Evolutionary conservation across 441 rosid genomes (phyloP).

Genomic region (Syzygium malaccense): DNA sequence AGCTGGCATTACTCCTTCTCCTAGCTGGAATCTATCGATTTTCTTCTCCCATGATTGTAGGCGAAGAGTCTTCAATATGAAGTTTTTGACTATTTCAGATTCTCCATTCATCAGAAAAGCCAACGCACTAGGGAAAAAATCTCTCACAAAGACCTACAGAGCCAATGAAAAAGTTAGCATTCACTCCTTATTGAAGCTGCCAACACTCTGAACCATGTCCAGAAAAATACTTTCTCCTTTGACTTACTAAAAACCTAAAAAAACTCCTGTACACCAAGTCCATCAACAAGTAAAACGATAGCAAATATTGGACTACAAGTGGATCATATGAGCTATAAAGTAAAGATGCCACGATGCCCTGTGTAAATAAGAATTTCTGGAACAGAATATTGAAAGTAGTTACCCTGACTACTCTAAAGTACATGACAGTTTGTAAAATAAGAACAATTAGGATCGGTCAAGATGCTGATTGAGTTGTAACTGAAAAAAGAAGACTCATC

Average conservation of each 20-base stretch:
- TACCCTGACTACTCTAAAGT: not conserved
- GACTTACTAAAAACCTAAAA: not conserved
- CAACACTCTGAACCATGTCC: not conserved
- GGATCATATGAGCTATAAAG: not conserved
- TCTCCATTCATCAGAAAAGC: conserved; percentile 15
- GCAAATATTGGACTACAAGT: not conserved
- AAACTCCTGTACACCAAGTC: not conserved
- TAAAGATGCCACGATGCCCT: not conserved
- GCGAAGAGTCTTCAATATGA: conserved; percentile 13
- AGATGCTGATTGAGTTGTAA: not conserved
- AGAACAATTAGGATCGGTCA: not conserved
- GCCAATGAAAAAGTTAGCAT: not conserved
- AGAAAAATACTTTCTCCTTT: not conserved
- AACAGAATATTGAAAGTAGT: not conserved
- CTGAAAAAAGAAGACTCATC: not conserved
- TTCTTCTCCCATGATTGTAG: conserved; percentile 17
- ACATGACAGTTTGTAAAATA: not conserved
- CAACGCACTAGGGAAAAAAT: conserved; percentile 6
- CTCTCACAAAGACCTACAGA: conserved; percentile 10
- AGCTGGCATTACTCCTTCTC: conserved; percentile 16
- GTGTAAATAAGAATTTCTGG: not conserved
- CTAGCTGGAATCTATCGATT: conserved; percentile 12
- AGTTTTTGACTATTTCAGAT: conserved; percentile 11
- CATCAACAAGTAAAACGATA: not conserved
- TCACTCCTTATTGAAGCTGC: not conserved